These are phyloP conservation scores for Zygosaccharomyces rouxii DNA, from an alignment of 805 yeast species.

Conservation along the genomic window DNA sequence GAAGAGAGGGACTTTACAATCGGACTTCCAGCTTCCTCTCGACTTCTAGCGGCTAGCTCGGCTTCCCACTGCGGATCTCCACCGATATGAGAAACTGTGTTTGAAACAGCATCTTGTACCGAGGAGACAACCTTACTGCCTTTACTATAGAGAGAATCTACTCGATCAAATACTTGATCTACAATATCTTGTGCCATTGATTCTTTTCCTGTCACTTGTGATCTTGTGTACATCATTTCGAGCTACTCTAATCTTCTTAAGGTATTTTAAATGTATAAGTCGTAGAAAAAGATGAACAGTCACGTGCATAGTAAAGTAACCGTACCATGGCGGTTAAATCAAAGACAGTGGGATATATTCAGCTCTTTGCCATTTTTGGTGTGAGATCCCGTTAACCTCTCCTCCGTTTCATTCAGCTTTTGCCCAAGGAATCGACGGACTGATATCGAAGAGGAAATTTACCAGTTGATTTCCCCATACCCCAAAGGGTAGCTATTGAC, in stretches of 20 bases:
- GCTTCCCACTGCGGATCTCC: constrained; percentile 1
- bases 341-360: no score
- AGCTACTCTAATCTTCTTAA: background rate
- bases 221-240: background rate
- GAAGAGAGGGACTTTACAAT: background rate
- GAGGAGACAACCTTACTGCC: constrained; percentile 12
- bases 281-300: no score
- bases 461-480: no score
- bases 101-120: constrained; percentile 11
- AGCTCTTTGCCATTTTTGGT: no score
- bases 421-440: no score
- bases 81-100: constrained; percentile 8
- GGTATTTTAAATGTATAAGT: background rate
- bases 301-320: no score
- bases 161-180: constrained; percentile 24
- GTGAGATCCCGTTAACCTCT: no score
- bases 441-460: no score
- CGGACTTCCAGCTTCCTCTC: background rate
- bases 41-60: background rate
- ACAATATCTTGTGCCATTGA: constrained; percentile 22
- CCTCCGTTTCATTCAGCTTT: no score
- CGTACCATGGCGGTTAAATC: no score
- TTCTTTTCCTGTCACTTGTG: background rate
- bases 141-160: constrained; percentile 13
- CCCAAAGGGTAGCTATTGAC: no score